Base-by-base conservation (phyloP, 257 asterid genomes). In the Nicotiana attenuata region DNA sequence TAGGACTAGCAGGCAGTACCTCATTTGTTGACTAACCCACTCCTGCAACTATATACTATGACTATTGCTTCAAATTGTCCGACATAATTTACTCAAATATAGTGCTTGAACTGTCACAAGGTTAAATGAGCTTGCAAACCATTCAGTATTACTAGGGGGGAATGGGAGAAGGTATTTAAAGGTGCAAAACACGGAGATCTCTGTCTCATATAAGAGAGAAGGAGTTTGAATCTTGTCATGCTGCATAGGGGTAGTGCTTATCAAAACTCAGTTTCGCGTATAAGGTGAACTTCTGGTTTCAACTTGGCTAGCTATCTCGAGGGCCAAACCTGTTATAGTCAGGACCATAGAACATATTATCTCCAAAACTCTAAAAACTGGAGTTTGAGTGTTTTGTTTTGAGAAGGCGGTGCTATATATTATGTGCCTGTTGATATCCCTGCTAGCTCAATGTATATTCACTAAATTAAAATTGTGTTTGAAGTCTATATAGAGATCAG, bases 191-290 rank as follows among this genome's bases (percentile, higher is more conserved):
- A 19, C 17, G 20, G 56, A n/a, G 55, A 38, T 41, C 78, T 69
- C 57, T 20, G 57, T 41, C 78, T 16, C 20, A 0, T 26, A 9
- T n/a, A 55, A 20, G 26, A 20, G 59, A n/a, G 33, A 17, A 69
- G 20, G 52, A 71, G 33, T 71, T 5, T 69, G 33, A 10, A 69
- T 69, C 33, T 11, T 41, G 33, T 52, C 57, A 55, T 69, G 33
- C 77, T 69, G 50, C 57, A 41, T 69, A 69, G 24, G 55, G 77
- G 77, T 69, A 20, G 59, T 45, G 78, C 78, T 41, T 71, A 41
- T 20, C 35, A 71, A 68, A 67, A 68, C n/a, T 68, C 29, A 35
- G 9, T 68, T 45, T 26, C 19, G 7, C 2, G 29, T 0, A 19
- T 35, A 67, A 68, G 77, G 50, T 68, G 10, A 35, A 68, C 77